Percentiles rank a stretch among this genome's conserved stretches.
Conservation (phyloP, 2,329 filamentous ascomycete genomes). For the Paramyrothecium sp. region DNA sequence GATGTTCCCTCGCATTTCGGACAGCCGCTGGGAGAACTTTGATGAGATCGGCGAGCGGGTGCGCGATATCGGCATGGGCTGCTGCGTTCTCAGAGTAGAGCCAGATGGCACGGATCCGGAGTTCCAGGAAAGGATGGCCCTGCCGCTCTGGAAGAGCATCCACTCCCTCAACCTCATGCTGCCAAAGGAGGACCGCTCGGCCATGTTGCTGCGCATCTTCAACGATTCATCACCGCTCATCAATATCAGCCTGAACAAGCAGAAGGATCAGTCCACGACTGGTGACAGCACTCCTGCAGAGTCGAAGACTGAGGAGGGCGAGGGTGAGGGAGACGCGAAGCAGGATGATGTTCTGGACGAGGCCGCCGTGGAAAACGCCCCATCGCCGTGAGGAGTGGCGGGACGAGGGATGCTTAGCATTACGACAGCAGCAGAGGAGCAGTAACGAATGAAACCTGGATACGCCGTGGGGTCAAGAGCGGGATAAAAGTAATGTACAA, state of each 20-base stretch:
- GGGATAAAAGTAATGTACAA: slow-evolving; percentile 1
- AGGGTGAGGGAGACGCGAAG: slow-evolving; percentile 28
- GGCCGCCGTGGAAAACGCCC: slow-evolving; percentile 33
- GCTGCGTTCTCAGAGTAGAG: slow-evolving; percentile 84
- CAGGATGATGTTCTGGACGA: slow-evolving; percentile 20
- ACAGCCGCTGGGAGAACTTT: slow-evolving; percentile 70
- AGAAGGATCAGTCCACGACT: slow-evolving; percentile 30
- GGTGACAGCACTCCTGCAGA: slow-evolving; percentile 11
- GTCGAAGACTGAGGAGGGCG: slow-evolving; percentile 31
- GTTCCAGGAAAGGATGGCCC: slow-evolving; percentile 75
- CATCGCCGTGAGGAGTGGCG: slow-evolving; percentile 28
- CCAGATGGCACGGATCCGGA: slow-evolving; percentile 62
- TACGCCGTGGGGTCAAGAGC: slow-evolving; percentile 8
- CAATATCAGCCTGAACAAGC: slow-evolving; percentile 60
- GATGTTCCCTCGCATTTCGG: slow-evolving; percentile 90
- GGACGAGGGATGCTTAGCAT: slow-evolving; percentile 5
- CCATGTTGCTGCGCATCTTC: slow-evolving; percentile 87
- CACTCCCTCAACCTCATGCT: slow-evolving; percentile 95
- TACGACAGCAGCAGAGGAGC: slow-evolving; percentile 3
- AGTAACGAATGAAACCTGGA: slow-evolving; percentile 10
- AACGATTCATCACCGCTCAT: slow-evolving; percentile 85
- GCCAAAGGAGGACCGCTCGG: slow-evolving; percentile 91
- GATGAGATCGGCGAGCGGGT: slow-evolving; percentile 87
- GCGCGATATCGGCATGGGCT: slow-evolving; percentile 80
- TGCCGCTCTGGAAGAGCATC: slow-evolving; percentile 92